A percentile compares a stretch with the other conserved stretches of the same genome.
These are phyloP conservation scores for Rhodamnia rubescens DNA, from an alignment of 345 rosid genomes.

Conservation along the genomic window DNA sequence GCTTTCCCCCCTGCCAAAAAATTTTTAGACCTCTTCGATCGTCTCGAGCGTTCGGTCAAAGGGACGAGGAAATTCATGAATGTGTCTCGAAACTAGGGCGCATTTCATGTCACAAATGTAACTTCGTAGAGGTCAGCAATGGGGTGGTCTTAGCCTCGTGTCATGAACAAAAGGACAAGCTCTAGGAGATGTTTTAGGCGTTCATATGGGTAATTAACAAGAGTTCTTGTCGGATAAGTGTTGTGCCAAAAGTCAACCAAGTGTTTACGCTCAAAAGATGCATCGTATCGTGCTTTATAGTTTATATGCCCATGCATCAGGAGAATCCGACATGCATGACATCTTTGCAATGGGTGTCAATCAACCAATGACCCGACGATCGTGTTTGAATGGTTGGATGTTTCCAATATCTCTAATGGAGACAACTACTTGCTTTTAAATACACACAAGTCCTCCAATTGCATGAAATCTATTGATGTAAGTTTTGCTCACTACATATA, in stretches of 20 bases:
- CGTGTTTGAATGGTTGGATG: not conserved
- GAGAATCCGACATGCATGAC: not conserved
- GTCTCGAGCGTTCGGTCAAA: not conserved
- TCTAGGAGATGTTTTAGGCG: not conserved
- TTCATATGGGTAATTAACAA: not conserved
- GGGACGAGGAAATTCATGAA: not conserved
- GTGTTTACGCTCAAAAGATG: not conserved
- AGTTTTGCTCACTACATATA: too few species aligned
- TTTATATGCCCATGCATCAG: not conserved
- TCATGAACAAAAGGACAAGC: not conserved
- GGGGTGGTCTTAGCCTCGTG: not conserved
- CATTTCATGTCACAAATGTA: not conserved
- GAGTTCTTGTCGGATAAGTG: not conserved
- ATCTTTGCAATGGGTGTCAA: not conserved
- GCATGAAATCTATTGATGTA: too few species aligned
- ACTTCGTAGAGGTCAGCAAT: not conserved
- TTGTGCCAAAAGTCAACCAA: not conserved
- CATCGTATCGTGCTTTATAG: not conserved
- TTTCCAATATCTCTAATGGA: not conserved
- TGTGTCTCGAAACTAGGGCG: not conserved
- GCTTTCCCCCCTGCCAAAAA: not conserved
- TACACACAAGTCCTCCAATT: too few species aligned
- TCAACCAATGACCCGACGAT: not conserved
- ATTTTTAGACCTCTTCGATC: not conserved
- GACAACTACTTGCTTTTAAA: not conserved